A percentile compares a stretch with the other conserved stretches of the same genome.
Conservation (phyloP, 805 yeast genomes). For the Ogataea saltuana region DNA sequence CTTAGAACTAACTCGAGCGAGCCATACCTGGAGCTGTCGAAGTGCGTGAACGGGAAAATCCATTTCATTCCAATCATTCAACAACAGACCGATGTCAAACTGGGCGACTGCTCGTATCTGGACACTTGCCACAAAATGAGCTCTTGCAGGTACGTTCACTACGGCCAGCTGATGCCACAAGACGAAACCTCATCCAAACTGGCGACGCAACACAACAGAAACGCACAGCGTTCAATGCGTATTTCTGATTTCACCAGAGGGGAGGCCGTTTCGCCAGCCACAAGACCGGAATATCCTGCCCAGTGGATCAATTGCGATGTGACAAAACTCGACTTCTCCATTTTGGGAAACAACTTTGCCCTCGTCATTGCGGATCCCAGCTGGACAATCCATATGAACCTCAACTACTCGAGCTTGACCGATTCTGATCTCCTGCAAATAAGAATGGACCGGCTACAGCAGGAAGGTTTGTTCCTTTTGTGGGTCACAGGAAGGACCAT, state of each 20-base stretch:
- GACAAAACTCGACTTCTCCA: conserved; percentile 63
- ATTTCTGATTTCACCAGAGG: conserved; percentile 49
- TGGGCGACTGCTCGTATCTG: conserved; percentile 92
- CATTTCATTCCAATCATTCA: conserved; percentile 59
- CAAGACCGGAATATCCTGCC: conserved; percentile 42
- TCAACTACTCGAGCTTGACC: conserved; percentile 73
- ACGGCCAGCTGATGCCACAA: conserved; percentile 51
- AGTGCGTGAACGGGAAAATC: conserved; percentile 39
- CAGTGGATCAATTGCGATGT: conserved; percentile 92
- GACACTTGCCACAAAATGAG: conserved; percentile 91
- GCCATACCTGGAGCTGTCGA: conserved; percentile 25
- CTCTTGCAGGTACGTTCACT: conserved; percentile 81
- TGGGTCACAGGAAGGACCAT: conserved; percentile 97
- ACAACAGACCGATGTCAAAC: conserved; percentile 60
- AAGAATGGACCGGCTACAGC: conserved; percentile 69
- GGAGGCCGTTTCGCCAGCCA: conserved; percentile 38
- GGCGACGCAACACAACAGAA: conserved; percentile 23
- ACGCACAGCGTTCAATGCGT: conserved; percentile 22
- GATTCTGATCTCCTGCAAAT: conserved; percentile 71
- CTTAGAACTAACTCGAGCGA: conserved; percentile 10
- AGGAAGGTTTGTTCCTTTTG: conserved; percentile 77
- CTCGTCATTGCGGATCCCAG: conserved; percentile 92
- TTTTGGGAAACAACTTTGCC: conserved; percentile 73
- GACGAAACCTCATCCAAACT: conserved; percentile 16
- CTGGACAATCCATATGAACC: conserved; percentile 93